Base-by-base conservation (phyloP, 768 basidiomycete genomes). In the Mycena galericulata region DNA sequence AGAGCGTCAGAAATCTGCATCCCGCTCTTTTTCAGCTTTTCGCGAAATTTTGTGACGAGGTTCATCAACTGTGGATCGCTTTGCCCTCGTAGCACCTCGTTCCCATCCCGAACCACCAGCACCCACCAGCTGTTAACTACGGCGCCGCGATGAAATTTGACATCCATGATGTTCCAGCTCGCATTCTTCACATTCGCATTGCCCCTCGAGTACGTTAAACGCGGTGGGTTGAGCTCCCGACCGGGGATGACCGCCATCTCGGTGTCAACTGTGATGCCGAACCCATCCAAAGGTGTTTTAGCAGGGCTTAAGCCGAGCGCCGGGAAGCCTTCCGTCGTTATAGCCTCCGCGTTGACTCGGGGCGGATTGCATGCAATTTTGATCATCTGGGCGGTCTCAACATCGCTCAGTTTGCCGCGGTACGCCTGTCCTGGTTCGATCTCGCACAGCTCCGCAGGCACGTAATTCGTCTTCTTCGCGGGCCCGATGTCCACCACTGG, bases 111-210 rank as follows among this genome's bases (percentile, higher is more conserved):
- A 24, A 95, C 83, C 10, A 90, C 84, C 1, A 95, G 74, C 11
- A 94, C 87, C 79, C 88, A 89, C 91, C 92, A 94, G 36, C 82
- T 83, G 11, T 76, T 41, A 20, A 93, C 82, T 1, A 61, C 72
- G 0, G 83, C 90, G 0, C 88, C 88, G 0, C 72, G 74, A 36
- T 90, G 88, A 73, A 95, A 94, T 73, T 89, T 88, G 60, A 92
- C 89, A 26, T 90, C 83, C 36, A 90, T 75, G 58, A 94, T 89
- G 68, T 95, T 95, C 94, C 94, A 95, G 41, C 87, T 86, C 0
- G 90, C 94, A 34, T 90, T 87, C 38, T 73, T 79, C 8, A 88
- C 85, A 17, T 78, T 83, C 3, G 81, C 75, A 26, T 73, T 76
- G 2, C 87, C 89, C 5, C 71, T 77, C 40, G 77, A 80, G 74